These are phyloP conservation scores for Yamadazyma dushanensis DNA, from an alignment of 1,139 yeast species.

Conservation along the genomic window DNA sequence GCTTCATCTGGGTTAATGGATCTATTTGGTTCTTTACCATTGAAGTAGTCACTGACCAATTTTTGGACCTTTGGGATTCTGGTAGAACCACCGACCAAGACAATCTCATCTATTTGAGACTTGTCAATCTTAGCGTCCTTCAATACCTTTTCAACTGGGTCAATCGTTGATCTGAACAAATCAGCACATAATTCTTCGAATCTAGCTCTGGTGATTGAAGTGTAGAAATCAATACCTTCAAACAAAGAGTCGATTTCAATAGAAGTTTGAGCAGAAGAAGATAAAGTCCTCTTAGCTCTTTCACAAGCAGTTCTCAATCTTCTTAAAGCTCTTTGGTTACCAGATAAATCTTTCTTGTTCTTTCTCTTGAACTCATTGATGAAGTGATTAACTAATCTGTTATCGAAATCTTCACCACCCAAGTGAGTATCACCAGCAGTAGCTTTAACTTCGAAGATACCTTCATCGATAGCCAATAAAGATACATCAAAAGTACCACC, in stretches of 20 bases:
- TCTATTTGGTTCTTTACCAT: slow-evolving; percentile 47
- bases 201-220: slow-evolving; percentile 46
- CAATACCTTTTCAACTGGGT: slow-evolving; percentile 45
- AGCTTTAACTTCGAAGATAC: slow-evolving; percentile 95
- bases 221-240: slow-evolving; percentile 44
- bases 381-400: slow-evolving; percentile 35
- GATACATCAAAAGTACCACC: slow-evolving; percentile 99
- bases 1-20: slow-evolving; percentile 49
- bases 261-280: slow-evolving; percentile 42
- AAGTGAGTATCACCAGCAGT: slow-evolving; percentile 98
- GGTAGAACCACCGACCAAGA: slow-evolving; percentile 46
- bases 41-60: slow-evolving; percentile 44
- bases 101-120: slow-evolving; percentile 40
- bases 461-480: slow-evolving; percentile 86
- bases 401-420: slow-evolving; percentile 80
- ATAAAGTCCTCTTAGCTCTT: slow-evolving; percentile 44
- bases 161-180: slow-evolving; percentile 43
- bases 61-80: slow-evolving; percentile 48
- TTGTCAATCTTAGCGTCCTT: slow-evolving; percentile 44
- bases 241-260: slow-evolving; percentile 41
- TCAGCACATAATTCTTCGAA: slow-evolving; percentile 47
- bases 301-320: slow-evolving; percentile 47
- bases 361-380: slow-evolving; percentile 40
- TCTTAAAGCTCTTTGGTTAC: slow-evolving; percentile 41
- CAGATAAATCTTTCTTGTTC: slow-evolving; percentile 36